Conservation (phyloP, 139 green algal genomes). For the Pseudopediastrum boryanum region DNA sequence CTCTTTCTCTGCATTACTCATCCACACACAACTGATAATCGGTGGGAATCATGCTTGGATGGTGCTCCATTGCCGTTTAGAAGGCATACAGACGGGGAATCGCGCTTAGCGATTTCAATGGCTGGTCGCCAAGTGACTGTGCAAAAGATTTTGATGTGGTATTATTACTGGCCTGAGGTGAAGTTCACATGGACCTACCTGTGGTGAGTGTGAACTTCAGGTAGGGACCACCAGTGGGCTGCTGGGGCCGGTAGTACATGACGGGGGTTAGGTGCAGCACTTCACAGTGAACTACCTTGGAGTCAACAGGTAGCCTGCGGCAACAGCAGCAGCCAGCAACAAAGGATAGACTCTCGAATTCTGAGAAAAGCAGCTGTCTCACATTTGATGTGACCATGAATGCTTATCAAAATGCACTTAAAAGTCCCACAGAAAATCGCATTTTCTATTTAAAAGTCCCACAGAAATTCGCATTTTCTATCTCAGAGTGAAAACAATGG, state of each 20-base stretch:
- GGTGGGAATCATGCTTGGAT: too few relatives aligned
- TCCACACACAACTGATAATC: too few relatives aligned
- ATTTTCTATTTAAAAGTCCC: background rate
- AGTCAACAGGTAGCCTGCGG: conserved; percentile 48
- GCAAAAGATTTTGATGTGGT: background rate
- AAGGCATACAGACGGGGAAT: background rate
- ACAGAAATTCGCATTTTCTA: background rate
- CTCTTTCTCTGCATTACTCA: too few relatives aligned
- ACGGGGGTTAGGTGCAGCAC: conserved; percentile 48
- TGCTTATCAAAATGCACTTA: background rate
- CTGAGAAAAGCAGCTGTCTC: background rate
- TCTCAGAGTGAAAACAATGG: background rate
- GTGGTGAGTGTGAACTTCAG: conserved; percentile 38
- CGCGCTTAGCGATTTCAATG: background rate
- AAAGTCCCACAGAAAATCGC: background rate
- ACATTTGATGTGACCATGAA: background rate
- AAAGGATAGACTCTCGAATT: background rate
- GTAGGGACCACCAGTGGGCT: conserved; percentile 34
- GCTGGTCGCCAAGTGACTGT: conserved; percentile 13
- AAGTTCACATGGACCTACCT: background rate
- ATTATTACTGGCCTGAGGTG: background rate
- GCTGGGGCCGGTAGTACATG: conserved; percentile 69
- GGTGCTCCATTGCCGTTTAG: too few relatives aligned
- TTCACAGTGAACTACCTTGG: conserved; percentile 40
- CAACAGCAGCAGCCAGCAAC: conserved; percentile 42